A percentile compares a stretch with the other conserved stretches of the same genome.
Conservation (phyloP, 2,329 filamentous ascomycete genomes). For the Gnomoniopsis smithogilvyi region DNA sequence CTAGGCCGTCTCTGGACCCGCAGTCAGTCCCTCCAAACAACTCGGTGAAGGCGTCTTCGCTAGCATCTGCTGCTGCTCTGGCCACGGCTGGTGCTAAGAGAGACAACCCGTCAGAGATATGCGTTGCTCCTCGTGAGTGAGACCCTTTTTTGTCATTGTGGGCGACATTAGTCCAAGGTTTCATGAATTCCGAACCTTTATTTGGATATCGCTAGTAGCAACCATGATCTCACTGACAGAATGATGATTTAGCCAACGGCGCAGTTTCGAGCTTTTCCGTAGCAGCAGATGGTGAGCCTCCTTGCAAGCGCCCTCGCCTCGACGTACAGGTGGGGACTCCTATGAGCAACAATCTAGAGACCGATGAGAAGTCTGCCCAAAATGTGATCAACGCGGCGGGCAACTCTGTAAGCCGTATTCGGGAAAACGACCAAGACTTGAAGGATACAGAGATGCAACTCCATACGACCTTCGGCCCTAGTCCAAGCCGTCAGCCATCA, state of each 20-base stretch:
- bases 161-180: too few relatives aligned
- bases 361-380: neutral
- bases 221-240: too few relatives aligned
- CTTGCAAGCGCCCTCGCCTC: slow-evolving; percentile 6
- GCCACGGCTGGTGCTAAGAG: slow-evolving; percentile 16
- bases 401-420: neutral
- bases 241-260: neutral
- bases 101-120: slow-evolving; percentile 9
- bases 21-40: neutral
- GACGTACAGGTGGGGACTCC: slow-evolving; percentile 7
- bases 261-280: too few relatives aligned
- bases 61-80: slow-evolving; percentile 14
- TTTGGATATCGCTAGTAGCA: too few relatives aligned
- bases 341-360: slow-evolving; percentile 1
- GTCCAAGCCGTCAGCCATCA: neutral
- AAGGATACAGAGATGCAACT: neutral
- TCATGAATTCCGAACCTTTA: neutral
- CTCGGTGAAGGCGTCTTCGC: slow-evolving; percentile 14
- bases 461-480: neutral
- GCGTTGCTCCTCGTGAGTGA: slow-evolving; percentile 15
- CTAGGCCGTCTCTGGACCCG: neutral
- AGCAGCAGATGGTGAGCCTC: neutral
- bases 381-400: neutral
- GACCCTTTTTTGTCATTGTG: neutral
- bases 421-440: neutral